Evolutionary conservation across 169 alveolate species (phyloP).

Genomic region (Eimeria necatrix): DNA sequence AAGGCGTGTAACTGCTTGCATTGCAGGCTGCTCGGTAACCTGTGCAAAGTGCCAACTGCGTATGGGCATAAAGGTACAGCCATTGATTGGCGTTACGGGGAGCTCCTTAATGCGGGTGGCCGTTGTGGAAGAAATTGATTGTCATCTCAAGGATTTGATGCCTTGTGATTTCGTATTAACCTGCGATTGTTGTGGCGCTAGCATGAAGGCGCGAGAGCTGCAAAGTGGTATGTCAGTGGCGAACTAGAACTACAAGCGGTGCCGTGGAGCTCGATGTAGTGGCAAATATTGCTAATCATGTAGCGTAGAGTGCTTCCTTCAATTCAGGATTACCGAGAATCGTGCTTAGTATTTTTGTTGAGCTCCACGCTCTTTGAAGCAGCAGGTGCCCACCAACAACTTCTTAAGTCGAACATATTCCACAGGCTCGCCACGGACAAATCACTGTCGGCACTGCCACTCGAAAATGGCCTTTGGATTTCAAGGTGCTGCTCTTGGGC

Average conservation of each 20-base stretch:
- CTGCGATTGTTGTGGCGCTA: conserved; percentile 77
- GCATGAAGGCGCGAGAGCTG: conserved; percentile 54
- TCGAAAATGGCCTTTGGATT: conserved; percentile 56
- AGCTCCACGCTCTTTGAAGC: too few relatives aligned
- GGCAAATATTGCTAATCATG: too few relatives aligned
- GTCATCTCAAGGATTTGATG: conserved; percentile 71
- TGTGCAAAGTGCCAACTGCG: conserved; percentile 79
- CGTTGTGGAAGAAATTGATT: conserved; percentile 8
- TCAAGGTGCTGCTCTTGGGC: conserved; percentile 68
- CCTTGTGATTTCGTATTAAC: conserved; percentile 76
- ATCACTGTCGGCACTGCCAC: conserved; percentile 81
- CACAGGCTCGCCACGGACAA: conserved; percentile 68
- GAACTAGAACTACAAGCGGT: background rate
- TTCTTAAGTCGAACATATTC: background rate
- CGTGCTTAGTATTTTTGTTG: too few relatives aligned
- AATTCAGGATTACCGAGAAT: too few relatives aligned
- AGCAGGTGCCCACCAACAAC: too few relatives aligned
- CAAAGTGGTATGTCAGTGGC: conserved; percentile 63
- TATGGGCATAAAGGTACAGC: conserved; percentile 43
- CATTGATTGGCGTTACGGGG: conserved; percentile 59
- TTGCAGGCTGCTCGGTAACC: conserved; percentile 72
- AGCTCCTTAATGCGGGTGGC: conserved; percentile 56
- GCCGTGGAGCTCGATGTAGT: too few relatives aligned
- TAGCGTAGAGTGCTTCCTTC: too few relatives aligned
- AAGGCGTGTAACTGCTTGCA: background rate